phyloP scores from a whole-genome alignment of 768 basidiomycete genomes.

The Leccinellum luteum region DNA sequence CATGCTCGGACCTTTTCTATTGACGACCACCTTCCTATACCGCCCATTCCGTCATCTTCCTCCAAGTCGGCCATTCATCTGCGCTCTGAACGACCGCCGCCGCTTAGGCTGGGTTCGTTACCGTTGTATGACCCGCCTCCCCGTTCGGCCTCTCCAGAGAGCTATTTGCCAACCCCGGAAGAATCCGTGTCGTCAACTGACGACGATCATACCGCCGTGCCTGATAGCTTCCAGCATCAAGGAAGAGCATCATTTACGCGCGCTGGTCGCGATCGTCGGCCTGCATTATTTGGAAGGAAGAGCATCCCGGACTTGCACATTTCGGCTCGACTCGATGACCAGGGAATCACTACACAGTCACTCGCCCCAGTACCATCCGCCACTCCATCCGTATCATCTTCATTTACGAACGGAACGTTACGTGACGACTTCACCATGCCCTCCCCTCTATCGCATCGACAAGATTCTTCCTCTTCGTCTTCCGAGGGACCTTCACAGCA shows the following conservation, averaged over 20 bases:
- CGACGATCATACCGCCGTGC: conserved; percentile 36
- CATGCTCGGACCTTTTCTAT: conserved; percentile 61
- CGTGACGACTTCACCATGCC: conserved; percentile 36
- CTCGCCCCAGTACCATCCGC: conserved; percentile 22
- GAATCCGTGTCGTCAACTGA: conserved; percentile 53
- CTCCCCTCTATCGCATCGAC: conserved; percentile 40
- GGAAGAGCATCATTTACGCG: conserved; percentile 52
- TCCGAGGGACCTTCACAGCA: conserved; percentile 28
- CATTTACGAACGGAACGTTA: conserved; percentile 12
- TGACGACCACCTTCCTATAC: conserved; percentile 56
- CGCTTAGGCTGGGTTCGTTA: conserved; percentile 46
- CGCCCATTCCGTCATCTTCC: conserved; percentile 17
- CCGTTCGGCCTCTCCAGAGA: conserved; percentile 51
- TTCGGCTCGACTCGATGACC: conserved; percentile 38
- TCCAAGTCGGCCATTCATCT: conserved; percentile 25
- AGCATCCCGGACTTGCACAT: conserved; percentile 82
- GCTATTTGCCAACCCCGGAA: conserved; percentile 55
- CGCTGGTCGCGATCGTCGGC: conserved; percentile 35
- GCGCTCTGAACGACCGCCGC: conserved; percentile 43
- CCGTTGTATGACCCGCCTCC: conserved; percentile 42
- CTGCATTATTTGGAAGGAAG: conserved; percentile 60
- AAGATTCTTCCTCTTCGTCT: conserved; percentile 46
- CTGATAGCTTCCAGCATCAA: conserved; percentile 35
- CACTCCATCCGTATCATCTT: conserved; percentile 9
- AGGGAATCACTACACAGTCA: conserved; percentile 19